phyloP scores from a whole-genome alignment of 78 protist species.

The Isochrysis galbana region DNA sequence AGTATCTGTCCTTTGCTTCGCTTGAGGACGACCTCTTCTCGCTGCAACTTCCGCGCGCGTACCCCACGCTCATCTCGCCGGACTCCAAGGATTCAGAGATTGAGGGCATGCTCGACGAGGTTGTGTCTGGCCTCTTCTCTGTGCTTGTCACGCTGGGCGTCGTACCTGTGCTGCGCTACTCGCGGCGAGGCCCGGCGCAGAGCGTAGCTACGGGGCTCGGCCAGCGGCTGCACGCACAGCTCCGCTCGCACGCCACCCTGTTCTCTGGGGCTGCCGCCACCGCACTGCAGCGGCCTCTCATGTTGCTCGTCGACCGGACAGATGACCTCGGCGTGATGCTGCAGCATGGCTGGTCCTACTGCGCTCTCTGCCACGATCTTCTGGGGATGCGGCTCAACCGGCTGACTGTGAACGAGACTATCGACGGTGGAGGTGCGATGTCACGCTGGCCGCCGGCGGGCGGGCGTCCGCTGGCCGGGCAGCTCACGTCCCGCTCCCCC shows the following conservation, averaged over 20 bases:
- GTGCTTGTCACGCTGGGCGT: background rate
- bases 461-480: too few species aligned
- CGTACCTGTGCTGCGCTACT: background rate
- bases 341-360: conserved; percentile 88
- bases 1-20: conserved; percentile 75
- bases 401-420: conserved; percentile 13
- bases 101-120: conserved; percentile 5
- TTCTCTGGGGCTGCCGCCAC: background rate
- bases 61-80: conserved; percentile 55
- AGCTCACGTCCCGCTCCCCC: too few species aligned
- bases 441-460: too few species aligned
- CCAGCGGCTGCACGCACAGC: background rate
- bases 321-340: conserved; percentile 74
- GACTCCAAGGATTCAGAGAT: conserved; percentile 52
- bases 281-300: background rate
- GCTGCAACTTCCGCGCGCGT: conserved; percentile 45
- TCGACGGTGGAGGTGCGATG: too few species aligned
- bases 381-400: conserved; percentile 68
- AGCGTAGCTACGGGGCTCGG: conserved; percentile 53
- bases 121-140: background rate
- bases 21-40: conserved; percentile 78
- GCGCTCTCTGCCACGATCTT: conserved; percentile 78
- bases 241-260: background rate
- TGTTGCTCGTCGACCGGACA: conserved; percentile 65
- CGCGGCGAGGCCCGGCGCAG: conserved; percentile 50